Evolutionary conservation across 208 protist genomes (phyloP).

Genomic region (Porcisia hertigi): DNA sequence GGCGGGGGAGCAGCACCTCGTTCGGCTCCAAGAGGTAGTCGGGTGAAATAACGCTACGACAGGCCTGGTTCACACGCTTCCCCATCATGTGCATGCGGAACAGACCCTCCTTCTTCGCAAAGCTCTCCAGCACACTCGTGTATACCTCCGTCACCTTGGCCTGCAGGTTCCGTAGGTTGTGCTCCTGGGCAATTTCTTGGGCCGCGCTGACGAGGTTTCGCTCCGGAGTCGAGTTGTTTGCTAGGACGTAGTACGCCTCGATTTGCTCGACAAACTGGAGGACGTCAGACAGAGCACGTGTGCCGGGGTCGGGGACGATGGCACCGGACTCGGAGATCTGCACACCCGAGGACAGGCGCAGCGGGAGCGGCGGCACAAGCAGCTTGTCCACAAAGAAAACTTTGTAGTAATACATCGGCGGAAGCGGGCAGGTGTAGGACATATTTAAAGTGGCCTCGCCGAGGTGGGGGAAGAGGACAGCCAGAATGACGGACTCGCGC

Average conservation of each 20-base stretch:
- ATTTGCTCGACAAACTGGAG: conserved; percentile 84
- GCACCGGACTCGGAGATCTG: conserved; percentile 64
- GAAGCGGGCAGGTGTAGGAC: conserved; percentile 52
- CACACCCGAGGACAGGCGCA: conserved; percentile 81
- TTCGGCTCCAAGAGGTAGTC: conserved; percentile 97
- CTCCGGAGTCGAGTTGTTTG: conserved; percentile 61
- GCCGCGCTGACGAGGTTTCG: conserved; percentile 42
- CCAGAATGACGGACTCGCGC: conserved; percentile 63
- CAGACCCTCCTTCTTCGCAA: conserved; percentile 99
- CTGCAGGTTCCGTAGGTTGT: conserved; percentile 88
- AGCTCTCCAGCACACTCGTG: conserved; percentile 69
- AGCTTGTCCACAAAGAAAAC: conserved; percentile 88
- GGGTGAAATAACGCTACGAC: conserved; percentile 99
- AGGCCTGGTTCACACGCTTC: conserved; percentile 99
- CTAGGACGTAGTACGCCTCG: conserved; percentile 76
- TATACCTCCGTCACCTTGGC: conserved; percentile 84
- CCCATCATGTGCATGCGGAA: conserved; percentile 99
- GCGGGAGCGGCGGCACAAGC: conserved; percentile 81
- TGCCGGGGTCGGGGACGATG: conserved; percentile 72
- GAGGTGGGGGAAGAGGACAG: conserved; percentile 77
- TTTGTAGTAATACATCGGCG: conserved; percentile 66
- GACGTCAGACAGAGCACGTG: conserved; percentile 65
- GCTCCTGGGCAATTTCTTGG: conserved; percentile 76
- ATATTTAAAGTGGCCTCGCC: conserved; percentile 73
- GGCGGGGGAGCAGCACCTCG: conserved; percentile 93